Evolutionary conservation across 768 basidiomycete species (phyloP), one percentile per base, ranked within the genome.

Genomic region (Gloeopeniophorella convolvens): DNA sequence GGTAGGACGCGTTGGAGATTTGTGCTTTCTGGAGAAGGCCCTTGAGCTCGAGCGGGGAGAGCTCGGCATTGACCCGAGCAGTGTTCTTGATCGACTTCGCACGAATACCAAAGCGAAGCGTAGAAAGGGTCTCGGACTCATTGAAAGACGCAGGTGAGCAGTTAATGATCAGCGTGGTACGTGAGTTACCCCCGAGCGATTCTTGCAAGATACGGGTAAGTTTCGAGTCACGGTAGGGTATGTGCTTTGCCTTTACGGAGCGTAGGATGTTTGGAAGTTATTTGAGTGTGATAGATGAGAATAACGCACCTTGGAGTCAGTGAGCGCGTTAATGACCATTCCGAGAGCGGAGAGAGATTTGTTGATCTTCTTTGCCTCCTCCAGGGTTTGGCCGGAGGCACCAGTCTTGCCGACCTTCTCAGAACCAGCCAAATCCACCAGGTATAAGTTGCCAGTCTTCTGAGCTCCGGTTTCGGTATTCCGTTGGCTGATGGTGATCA

Each of bases 61-160:
- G 78, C 67, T 99, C 96, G 45, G 93, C 92, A 67, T 99, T 99
- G 71, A 99, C 90, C 39, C 96, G 88, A 54, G 96, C 96, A 54
- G 89, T 90, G 69, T 99, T 99, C 89, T 98, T 98, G 81, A 99
- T 99, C n/a, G 90, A 89, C 70, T 99, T 99, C n/a, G 96, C 95
- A 57, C 96, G 90, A 65, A 98, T 98, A 74, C 96, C 96, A 66
- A 99, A 99, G 21, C 96, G 86, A n/a, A 99, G 80, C 3, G 96
- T 99, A 3, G 86, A 88, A 28, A 99, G 74, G 0, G 96, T 99
- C 68, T 99, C 96, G 2, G 89, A 74, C 66, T 98, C 96, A 63
- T 99, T 99, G 72, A 93, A 99, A 0, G 89, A 83, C 1, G 92
- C 94, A 15, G 96, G 96, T 15, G 96, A 99, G 64, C 96, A 98